A percentile compares a stretch with the other conserved stretches of the same genome.
Conservation (phyloP, 1,284 basidiomycete genomes). For the Hemileccinum hortonii region DNA sequence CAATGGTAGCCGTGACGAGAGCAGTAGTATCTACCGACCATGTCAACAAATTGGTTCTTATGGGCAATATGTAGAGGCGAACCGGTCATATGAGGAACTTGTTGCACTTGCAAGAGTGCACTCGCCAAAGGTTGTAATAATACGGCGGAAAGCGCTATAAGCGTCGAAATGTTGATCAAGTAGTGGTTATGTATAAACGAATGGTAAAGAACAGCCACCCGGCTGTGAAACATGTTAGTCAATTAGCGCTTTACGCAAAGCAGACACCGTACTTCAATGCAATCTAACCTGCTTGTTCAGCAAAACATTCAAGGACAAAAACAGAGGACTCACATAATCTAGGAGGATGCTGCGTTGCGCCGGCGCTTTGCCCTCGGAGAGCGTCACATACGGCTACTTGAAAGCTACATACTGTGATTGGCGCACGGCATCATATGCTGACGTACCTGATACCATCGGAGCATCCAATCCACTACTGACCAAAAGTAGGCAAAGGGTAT, state of each 20-base stretch:
- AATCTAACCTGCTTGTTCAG: slow-evolving; percentile 34
- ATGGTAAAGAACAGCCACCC: slow-evolving; percentile 38
- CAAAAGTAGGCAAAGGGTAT: slow-evolving; percentile 38
- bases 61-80: slow-evolving; percentile 2
- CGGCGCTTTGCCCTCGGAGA: slow-evolving; percentile 49
- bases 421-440: slow-evolving; percentile 8
- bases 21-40: slow-evolving; percentile 35
- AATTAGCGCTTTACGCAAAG: neutral
- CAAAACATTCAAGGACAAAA: neutral
- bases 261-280: slow-evolving; percentile 40
- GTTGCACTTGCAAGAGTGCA: slow-evolving; percentile 52
- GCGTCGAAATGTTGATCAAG: slow-evolving; percentile 48
- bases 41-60: slow-evolving; percentile 4
- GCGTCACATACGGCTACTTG: slow-evolving; percentile 52
- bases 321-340: slow-evolving; percentile 51
- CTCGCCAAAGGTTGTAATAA: slow-evolving; percentile 58
- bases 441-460: slow-evolving; percentile 50
- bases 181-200: slow-evolving; percentile 49
- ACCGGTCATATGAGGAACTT: slow-evolving; percentile 40
- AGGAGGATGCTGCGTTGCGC: slow-evolving; percentile 59
- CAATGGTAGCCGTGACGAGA: slow-evolving; percentile 42
- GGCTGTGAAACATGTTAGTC: slow-evolving; percentile 30
- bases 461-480: slow-evolving; percentile 49
- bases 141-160: slow-evolving; percentile 43
- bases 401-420: slow-evolving; percentile 14